Percentiles rank a stretch among this genome's conserved stretches.
phyloP scores from a whole-genome alignment of 495 filamentous ascomycete species.

The Aspergillus steynii region DNA sequence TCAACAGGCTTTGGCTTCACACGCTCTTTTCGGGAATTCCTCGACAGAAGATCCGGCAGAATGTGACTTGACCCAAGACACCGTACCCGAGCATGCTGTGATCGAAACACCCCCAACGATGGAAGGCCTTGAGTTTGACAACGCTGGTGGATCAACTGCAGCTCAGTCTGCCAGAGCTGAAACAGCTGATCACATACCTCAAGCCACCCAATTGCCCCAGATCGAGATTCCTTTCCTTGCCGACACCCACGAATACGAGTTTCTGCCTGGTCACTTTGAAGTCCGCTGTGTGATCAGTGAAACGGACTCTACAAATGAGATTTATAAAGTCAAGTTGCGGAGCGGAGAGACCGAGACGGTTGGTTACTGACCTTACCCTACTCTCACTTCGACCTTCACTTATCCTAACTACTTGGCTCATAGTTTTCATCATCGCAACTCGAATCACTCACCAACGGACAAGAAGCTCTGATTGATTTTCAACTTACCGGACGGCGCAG shows the following conservation, averaged over 20 bases:
- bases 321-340: slow-evolving; percentile 46
- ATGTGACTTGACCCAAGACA: not conserved
- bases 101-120: not conserved
- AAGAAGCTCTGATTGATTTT: slow-evolving; percentile 32
- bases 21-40: not conserved
- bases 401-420: slow-evolving; percentile 1
- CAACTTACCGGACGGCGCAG: slow-evolving; percentile 11
- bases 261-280: slow-evolving; percentile 45
- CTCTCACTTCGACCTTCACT: slow-evolving; percentile 1
- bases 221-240: slow-evolving; percentile 43
- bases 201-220: slow-evolving; percentile 12
- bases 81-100: not conserved
- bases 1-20: not conserved
- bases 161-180: not conserved
- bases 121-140: not conserved
- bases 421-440: slow-evolving; percentile 32
- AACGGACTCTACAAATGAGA: slow-evolving; percentile 15
- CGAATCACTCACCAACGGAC: slow-evolving; percentile 33
- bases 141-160: not conserved
- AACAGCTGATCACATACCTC: not conserved
- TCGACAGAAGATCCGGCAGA: not conserved
- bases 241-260: slow-evolving; percentile 48
- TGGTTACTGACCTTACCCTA: slow-evolving; percentile 17
- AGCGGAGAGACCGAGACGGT: slow-evolving; percentile 50
- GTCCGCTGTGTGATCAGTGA: slow-evolving; percentile 42